These are phyloP conservation scores for Hemileccinum impolitum DNA, from an alignment of 768 basidiomycete species.

Conservation along the genomic window DNA sequence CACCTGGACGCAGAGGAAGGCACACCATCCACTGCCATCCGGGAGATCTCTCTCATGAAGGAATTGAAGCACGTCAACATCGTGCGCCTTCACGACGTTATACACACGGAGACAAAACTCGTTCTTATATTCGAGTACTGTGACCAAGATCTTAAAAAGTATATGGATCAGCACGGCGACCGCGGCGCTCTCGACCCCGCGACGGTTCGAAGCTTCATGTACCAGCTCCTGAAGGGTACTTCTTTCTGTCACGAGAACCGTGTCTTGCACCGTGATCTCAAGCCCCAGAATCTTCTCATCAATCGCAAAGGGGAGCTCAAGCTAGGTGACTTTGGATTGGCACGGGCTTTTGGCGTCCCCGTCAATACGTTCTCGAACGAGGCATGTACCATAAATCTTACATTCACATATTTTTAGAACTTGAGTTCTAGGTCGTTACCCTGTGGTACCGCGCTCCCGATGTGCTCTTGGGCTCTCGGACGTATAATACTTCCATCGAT, in stretches of 20 bases:
- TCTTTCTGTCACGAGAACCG: constrained; percentile 99
- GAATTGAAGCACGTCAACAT: constrained; percentile 99
- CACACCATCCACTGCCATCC: constrained; percentile 96
- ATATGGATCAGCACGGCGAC: constrained; percentile 98
- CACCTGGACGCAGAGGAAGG: constrained; percentile 99
- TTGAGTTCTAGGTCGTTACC: constrained; percentile 80
- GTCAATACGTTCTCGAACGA: constrained; percentile 99
- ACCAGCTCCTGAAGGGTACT: constrained; percentile 93
- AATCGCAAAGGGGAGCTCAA: constrained; percentile 97
- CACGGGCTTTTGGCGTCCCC: constrained; percentile 96
- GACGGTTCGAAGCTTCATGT: constrained; percentile 95
- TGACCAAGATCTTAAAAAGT: constrained; percentile 97
- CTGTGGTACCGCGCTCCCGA: constrained; percentile 99
- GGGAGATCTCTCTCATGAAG: constrained; percentile 99
- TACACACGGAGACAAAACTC: constrained; percentile 97
- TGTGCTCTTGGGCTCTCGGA: constrained; percentile 93
- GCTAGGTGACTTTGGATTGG: constrained; percentile 95
- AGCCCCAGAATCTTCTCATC: constrained; percentile 97
- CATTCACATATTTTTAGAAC: constrained; percentile 1
- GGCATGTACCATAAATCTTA: constrained; percentile 34
- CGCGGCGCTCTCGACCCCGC: constrained; percentile 88
- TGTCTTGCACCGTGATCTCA: constrained; percentile 95
- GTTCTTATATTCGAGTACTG: constrained; percentile 98
- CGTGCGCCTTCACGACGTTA: constrained; percentile 96
- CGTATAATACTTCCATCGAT: constrained; percentile 97